Percentiles rank a stretch among this genome's conserved stretches.
These are phyloP conservation scores for Pichia scutulata DNA, from an alignment of 805 yeast genomes.

Conservation along the genomic window DNA sequence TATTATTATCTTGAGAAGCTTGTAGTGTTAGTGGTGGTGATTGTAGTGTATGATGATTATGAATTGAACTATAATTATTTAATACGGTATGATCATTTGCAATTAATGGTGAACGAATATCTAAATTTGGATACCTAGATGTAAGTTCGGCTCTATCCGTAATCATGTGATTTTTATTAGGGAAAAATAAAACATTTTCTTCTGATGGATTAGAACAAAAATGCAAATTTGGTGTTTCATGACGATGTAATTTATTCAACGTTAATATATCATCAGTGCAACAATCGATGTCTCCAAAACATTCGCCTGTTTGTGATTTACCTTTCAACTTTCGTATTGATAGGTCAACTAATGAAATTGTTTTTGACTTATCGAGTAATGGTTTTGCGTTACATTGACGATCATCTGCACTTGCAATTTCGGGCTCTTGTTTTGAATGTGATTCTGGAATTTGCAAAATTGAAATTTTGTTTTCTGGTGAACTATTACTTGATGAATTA, in stretches of 20 bases:
- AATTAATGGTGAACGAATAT: constrained; percentile 27
- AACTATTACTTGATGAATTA: neutral
- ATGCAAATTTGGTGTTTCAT: constrained; percentile 19
- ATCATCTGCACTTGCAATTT: no score
- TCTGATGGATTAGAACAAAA: constrained; percentile 28
- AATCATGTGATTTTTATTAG: constrained; percentile 20
- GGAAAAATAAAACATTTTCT: constrained; percentile 29
- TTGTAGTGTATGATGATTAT: no score
- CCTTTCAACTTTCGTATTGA: constrained; percentile 27
- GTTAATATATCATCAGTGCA: constrained; percentile 22
- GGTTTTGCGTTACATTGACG: neutral
- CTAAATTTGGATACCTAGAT: constrained; percentile 24
- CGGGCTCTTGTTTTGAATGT: neutral
- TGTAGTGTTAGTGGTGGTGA: no score
- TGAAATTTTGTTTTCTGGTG: neutral
- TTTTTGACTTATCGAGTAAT: constrained; percentile 1
- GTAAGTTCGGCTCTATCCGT: constrained; percentile 20
- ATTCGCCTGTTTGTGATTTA: constrained; percentile 23
- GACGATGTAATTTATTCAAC: constrained; percentile 18
- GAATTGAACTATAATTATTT: neutral
- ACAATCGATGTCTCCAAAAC: constrained; percentile 26
- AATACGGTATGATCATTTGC: neutral
- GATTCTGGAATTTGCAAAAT: neutral
- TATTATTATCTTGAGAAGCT: neutral
- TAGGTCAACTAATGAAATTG: constrained; percentile 22